Evolutionary conservation across 257 asterid species (phyloP).

Genomic region (Solanum tarapatanum): DNA sequence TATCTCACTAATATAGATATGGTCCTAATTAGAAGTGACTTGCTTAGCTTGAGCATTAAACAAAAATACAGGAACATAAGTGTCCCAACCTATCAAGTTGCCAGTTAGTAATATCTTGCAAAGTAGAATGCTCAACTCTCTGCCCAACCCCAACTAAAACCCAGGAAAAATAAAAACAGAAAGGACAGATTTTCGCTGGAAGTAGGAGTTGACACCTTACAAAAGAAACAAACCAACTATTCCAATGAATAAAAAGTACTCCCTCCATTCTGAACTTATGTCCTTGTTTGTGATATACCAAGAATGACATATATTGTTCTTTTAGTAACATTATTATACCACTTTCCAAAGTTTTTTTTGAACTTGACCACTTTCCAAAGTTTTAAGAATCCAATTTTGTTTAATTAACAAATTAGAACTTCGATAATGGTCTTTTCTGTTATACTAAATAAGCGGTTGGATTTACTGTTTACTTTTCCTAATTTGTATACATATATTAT

Average conservation of each 20-base stretch:
- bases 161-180: not conserved
- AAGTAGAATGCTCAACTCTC: not conserved
- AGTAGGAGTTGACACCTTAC: not conserved
- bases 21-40: not conserved
- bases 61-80: not conserved
- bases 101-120: not conserved
- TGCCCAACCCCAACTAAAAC: not conserved
- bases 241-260: not conserved
- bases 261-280: not conserved
- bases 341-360: not conserved
- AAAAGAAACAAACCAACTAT: not conserved
- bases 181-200: not conserved
- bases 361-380: not conserved
- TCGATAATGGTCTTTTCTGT: not conserved
- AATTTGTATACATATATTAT: not conserved
- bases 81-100: not conserved
- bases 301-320: not conserved
- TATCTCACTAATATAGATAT: not conserved
- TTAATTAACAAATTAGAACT: not conserved
- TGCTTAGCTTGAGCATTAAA: not conserved
- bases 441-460: not conserved
- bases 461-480: not conserved
- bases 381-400: not conserved
- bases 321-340: not conserved
- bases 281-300: not conserved